These are phyloP conservation scores for Ascochyta lentis DNA, from an alignment of 2,329 filamentous ascomycete genomes.

Conservation along the genomic window DNA sequence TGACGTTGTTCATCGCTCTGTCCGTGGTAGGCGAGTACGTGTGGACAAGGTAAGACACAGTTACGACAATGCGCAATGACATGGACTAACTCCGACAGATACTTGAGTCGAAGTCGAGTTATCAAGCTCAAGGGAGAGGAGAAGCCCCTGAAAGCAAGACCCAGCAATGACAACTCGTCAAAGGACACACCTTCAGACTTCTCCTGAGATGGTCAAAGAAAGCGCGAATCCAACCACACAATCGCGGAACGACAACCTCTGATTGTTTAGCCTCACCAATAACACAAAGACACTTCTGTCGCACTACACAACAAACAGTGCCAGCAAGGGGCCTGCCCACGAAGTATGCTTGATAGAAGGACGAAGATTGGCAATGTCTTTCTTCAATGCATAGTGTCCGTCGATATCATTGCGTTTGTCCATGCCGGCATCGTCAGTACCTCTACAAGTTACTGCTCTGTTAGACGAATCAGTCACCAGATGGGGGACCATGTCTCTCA, in stretches of 20 bases:
- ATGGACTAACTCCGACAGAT: slow-evolving; percentile 19
- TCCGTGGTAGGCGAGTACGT: slow-evolving; percentile 29
- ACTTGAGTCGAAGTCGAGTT: slow-evolving; percentile 8
- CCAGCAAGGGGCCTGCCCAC: background rate
- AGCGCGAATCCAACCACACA: background rate
- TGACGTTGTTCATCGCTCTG: slow-evolving; percentile 25
- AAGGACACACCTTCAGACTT: background rate
- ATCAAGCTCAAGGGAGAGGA: slow-evolving; percentile 35
- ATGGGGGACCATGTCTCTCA: background rate
- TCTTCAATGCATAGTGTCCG: background rate
- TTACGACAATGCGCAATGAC: no score
- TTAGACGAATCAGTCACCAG: background rate
- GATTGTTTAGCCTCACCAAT: background rate
- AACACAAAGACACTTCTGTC: background rate
- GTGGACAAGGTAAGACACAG: slow-evolving; percentile 28
- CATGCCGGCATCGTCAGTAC: background rate
- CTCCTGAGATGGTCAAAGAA: background rate
- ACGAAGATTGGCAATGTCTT: background rate
- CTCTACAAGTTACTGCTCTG: background rate
- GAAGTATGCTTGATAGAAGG: background rate
- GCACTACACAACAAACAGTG: background rate
- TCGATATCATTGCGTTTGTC: background rate
- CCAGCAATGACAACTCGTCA: background rate
- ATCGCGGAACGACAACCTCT: background rate
- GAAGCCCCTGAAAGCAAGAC: slow-evolving; percentile 22